Percentiles rank a stretch among this genome's conserved stretches.
phyloP scores from a whole-genome alignment of 2,329 filamentous ascomycete genomes.

The Phaeosphaeriaceae sp. region DNA sequence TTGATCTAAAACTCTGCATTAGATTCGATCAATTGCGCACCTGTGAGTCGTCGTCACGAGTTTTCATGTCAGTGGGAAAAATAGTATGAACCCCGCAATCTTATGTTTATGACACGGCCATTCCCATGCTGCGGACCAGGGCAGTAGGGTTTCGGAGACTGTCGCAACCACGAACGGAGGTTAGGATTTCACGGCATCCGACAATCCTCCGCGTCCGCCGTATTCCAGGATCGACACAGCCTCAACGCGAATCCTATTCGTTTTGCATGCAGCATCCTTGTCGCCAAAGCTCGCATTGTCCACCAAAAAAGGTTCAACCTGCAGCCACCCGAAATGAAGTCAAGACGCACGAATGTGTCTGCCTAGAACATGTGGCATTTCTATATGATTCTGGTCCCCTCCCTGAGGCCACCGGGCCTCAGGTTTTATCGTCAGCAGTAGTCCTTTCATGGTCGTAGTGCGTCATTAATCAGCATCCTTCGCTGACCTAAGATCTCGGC shows the following conservation, averaged over 20 bases:
- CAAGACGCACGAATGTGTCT: conserved; percentile 4
- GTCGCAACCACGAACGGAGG: not conserved
- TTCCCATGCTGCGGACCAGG: not conserved
- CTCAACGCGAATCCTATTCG: not conserved
- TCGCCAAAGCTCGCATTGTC: conserved; percentile 3
- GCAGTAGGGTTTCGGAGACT: not conserved
- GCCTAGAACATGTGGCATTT: conserved; percentile 15
- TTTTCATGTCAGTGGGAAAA: not conserved
- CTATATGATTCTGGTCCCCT: conserved; percentile 14
- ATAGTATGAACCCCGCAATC: not conserved
- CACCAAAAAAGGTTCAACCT: not conserved
- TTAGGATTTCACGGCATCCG: not conserved
- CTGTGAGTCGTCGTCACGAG: not conserved
- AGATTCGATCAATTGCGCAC: not conserved
- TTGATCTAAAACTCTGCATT: not conserved
- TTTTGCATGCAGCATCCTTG: not conserved
- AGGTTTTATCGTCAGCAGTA: conserved; percentile 10
- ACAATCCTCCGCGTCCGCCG: not conserved
- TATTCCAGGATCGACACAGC: not conserved
- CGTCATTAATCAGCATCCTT: conserved; percentile 16
- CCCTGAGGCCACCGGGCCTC: not conserved
- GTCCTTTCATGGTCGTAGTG: conserved; percentile 6
- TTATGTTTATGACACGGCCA: not conserved
- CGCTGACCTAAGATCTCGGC: conserved; percentile 20
- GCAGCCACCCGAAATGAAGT: not conserved